Evolutionary conservation across 345 rosid species (phyloP), one percentile per base, ranked within the genome.

Genomic region (Salix arbutifolia): DNA sequence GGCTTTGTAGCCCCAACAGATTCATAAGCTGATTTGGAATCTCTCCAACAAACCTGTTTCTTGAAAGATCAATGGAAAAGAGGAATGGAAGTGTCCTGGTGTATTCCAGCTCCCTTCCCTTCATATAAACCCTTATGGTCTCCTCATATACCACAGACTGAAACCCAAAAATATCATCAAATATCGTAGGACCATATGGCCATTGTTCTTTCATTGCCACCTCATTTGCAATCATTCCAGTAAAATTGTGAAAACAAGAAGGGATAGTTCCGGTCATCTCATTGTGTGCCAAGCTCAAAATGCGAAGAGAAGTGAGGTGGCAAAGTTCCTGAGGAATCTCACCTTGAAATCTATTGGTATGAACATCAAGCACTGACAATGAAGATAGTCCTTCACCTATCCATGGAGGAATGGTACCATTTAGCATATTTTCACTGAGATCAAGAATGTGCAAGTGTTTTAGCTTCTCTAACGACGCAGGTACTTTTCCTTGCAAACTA

Each of bases 1-100:
- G 35, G 14, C 60, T 0, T 8, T 37, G 9, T 2, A 89, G 85
- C 1, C 80, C 78, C 44, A 56, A 67, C 12, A 88, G 72, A 1
- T 6, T 42, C 66, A 80, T 82, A 0, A 85, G 8, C 33, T 71
- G 75, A 0, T 71, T 69, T 12, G 89, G 93, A 64, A 90, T 75
- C 10, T 21, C 56, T 42, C 90, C 92, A 26, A 61, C 77, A 25
- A 77, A 60, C n/a, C 25, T 28, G 40, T 77, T 77, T 10, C 56
- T 46, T 14, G 79, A 77, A 61, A 77, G 37, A 50, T 77, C 79
- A 40, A 77, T 62, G 46, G 79, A 77, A 61, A 77, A 69, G 48
- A 77, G 74, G 38, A 69, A 77, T 21, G 17, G 42, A 70, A 77
- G 26, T 2, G 74, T 77, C 4, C 16, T 62, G 12, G 28, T 70